Percentiles rank a stretch among this genome's conserved stretches.
phyloP scores from a whole-genome alignment of 306 rosid species.

The Begonia loranthoides region DNA sequence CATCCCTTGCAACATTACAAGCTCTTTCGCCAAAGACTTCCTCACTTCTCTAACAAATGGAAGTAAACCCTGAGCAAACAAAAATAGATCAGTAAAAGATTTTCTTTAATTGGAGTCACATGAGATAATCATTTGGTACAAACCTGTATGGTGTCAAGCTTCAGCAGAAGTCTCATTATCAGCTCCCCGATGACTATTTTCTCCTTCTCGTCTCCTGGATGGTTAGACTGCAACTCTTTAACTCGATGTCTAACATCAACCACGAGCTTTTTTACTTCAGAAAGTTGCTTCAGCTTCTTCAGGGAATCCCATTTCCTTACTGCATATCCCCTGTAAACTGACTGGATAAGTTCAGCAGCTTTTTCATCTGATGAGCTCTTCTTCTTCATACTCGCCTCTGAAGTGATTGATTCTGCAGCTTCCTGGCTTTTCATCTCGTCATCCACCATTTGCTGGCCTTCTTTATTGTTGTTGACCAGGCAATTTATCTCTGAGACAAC shows the following conservation, averaged over 20 bases:
- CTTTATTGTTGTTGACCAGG: background rate
- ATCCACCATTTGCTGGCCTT: constrained; percentile 6
- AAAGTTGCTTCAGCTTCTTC: constrained; percentile 58
- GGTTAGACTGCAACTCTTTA: constrained; percentile 24
- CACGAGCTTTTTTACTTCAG: constrained; percentile 33
- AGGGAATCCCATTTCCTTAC: constrained; percentile 56
- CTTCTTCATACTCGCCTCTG: constrained; percentile 4
- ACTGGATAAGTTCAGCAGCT: constrained; percentile 62
- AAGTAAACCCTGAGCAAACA: constrained; percentile 40
- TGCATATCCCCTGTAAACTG: constrained; percentile 49
- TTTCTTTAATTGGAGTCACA: too few relatives aligned
- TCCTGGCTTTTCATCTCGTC: background rate
- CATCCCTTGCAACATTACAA: constrained; percentile 50
- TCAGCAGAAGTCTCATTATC: constrained; percentile 60
- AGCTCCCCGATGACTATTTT: constrained; percentile 41
- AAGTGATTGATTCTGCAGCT: background rate
- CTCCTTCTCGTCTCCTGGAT: constrained; percentile 31
- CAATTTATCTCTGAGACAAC: too few relatives aligned
- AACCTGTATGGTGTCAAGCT: constrained; percentile 78
- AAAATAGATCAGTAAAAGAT: too few relatives aligned
- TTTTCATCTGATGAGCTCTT: constrained; percentile 24
- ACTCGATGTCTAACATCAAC: constrained; percentile 23
- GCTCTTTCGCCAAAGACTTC: constrained; percentile 78
- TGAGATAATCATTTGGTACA: background rate
- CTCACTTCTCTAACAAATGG: constrained; percentile 54